phyloP scores from a whole-genome alignment of 257 asterid genomes.

The Scutellaria barbata region DNA sequence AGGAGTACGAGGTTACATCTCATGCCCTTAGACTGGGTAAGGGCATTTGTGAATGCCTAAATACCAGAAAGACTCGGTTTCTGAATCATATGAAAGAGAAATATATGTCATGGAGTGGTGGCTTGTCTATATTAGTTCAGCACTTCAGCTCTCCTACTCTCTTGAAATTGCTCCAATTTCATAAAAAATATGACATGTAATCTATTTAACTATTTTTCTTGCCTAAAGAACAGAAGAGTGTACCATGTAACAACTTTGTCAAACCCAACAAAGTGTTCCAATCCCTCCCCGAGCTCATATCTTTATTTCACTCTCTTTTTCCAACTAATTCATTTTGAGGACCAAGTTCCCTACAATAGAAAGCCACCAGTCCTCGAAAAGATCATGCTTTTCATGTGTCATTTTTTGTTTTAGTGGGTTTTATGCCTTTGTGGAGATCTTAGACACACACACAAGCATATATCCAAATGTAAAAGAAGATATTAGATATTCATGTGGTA shows the following conservation, averaged over 20 bases:
- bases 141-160: slow-evolving; percentile 27
- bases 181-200: neutral
- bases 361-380: slow-evolving; percentile 11
- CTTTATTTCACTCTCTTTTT: neutral
- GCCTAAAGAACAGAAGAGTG: slow-evolving; percentile 12
- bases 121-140: slow-evolving; percentile 19
- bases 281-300: neutral
- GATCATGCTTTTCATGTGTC: neutral
- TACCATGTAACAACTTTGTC: neutral
- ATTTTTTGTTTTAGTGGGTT: slow-evolving; percentile 1
- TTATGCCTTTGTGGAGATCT: neutral
- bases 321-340: slow-evolving; percentile 21
- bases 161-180: neutral
- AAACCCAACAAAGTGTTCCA: neutral
- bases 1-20: neutral
- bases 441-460: neutral
- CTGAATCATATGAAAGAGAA: slow-evolving; percentile 12
- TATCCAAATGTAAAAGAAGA: slow-evolving; percentile 1
- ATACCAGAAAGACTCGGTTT: neutral
- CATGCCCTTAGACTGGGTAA: slow-evolving; percentile 23
- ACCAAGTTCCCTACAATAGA: slow-evolving; percentile 7
- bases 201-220: slow-evolving; percentile 14
- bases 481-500: neutral
- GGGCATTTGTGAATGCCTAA: neutral
- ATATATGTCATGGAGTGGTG: neutral